Conservation (phyloP, 371 early-diverging fungal species). For the Zopfochytrium polystomum region DNA sequence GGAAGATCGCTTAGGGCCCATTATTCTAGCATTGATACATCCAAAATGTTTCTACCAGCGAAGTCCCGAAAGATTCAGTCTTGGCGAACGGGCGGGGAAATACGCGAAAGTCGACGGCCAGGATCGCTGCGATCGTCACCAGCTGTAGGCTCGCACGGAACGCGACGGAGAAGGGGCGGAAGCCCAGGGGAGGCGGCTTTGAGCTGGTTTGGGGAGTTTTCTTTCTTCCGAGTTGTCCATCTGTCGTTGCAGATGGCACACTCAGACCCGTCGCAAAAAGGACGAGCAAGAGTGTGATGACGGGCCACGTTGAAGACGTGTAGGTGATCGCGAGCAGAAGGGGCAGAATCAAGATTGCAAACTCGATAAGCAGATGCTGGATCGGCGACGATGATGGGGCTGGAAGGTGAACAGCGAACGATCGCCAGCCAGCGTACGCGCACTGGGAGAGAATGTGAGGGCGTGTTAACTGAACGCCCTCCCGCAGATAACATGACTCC, state of each 20-base stretch:
- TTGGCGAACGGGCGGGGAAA: conserved; percentile 91
- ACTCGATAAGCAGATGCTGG: conserved; percentile 12
- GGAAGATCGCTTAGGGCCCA: background rate
- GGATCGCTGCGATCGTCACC: conserved; percentile 55
- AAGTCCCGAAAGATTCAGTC: conserved; percentile 88
- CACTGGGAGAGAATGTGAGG: conserved; percentile 20
- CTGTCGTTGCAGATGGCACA: background rate
- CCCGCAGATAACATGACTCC: conserved; percentile 11
- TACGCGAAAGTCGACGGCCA: conserved; percentile 94
- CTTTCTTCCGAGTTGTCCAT: background rate
- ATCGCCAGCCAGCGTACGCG: conserved; percentile 15
- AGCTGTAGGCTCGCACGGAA: conserved; percentile 76
- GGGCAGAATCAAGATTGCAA: conserved; percentile 23
- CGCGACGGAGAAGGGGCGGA: conserved; percentile 42
- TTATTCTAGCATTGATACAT: background rate
- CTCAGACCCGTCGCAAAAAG: conserved; percentile 1
- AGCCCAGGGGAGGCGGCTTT: background rate
- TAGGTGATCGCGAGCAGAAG: conserved; percentile 26
- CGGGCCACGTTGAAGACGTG: conserved; percentile 1
- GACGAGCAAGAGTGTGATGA: background rate
- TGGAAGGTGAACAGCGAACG: background rate
- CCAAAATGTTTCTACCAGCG: conserved; percentile 61
- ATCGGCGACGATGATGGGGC: background rate
- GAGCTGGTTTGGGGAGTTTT: conserved; percentile 1
- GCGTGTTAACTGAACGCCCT: conserved; percentile 8